A percentile compares a stretch with the other conserved stretches of the same genome.
Conservation (phyloP, 768 basidiomycete genomes). For the Sporobolomyces roseus region DNA sequence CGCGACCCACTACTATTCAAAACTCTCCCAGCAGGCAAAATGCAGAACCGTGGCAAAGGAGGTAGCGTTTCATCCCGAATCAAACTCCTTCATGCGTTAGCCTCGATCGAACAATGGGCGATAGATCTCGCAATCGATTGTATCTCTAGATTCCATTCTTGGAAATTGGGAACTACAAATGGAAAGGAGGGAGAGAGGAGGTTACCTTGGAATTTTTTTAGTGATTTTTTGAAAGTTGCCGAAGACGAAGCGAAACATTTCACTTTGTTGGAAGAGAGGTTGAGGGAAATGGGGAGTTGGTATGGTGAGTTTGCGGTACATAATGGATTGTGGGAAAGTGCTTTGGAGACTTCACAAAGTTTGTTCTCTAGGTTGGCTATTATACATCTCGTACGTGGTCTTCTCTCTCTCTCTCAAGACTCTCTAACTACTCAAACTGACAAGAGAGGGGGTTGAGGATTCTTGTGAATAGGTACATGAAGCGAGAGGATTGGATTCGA, state of each 20-base stretch:
- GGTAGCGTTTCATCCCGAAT: conserved; percentile 59
- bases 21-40: conserved; percentile 60
- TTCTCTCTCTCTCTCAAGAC: neutral
- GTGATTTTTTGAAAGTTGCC: conserved; percentile 77
- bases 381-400: conserved; percentile 61
- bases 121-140: conserved; percentile 59
- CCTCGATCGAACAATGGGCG: conserved; percentile 87
- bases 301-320: conserved; percentile 71
- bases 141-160: conserved; percentile 67
- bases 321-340: conserved; percentile 64
- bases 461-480: conserved; percentile 68
- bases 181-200: conserved; percentile 47
- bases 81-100: conserved; percentile 73
- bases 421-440: no score
- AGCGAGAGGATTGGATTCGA: conserved; percentile 76
- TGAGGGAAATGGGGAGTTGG: conserved; percentile 57
- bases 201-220: conserved; percentile 70
- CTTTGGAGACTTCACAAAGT: conserved; percentile 62
- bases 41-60: conserved; percentile 56
- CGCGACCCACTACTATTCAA: conserved; percentile 57
- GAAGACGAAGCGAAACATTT: conserved; percentile 73
- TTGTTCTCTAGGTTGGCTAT: conserved; percentile 71
- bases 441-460: no score
- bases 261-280: conserved; percentile 62
- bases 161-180: conserved; percentile 44